Evolutionary conservation across 177 flowering plant species (phyloP).

Genomic region (Vitis hybrid): DNA sequence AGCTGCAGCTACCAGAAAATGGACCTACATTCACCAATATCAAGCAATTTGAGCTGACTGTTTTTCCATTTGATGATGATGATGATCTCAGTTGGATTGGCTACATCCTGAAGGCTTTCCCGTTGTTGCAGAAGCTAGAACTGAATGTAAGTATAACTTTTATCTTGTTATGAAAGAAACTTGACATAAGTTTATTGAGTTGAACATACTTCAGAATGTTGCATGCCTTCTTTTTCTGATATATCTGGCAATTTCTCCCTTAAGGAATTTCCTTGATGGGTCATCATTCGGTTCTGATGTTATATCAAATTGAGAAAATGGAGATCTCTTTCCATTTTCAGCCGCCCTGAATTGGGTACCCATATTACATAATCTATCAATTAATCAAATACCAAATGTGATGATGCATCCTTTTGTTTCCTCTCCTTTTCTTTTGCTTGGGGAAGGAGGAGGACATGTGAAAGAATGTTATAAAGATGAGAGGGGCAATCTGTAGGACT

Average conservation of each 20-base stretch:
- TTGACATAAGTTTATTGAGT: neutral
- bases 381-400: no score
- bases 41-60: slow-evolving; percentile 8
- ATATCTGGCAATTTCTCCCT: neutral
- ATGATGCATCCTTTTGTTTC: no score
- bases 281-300: neutral
- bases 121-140: slow-evolving; percentile 9
- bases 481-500: no score
- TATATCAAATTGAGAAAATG: neutral
- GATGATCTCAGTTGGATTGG: slow-evolving; percentile 12
- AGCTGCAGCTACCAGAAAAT: slow-evolving; percentile 2
- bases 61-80: slow-evolving; percentile 15
- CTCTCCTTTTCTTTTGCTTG: no score
- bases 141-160: slow-evolving; percentile 12
- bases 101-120: slow-evolving; percentile 14
- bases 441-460: no score
- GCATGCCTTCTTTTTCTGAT: neutral
- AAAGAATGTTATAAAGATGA: no score
- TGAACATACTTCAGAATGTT: neutral
- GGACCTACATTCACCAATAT: slow-evolving; percentile 6
- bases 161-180: neutral
- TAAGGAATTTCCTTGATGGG: neutral
- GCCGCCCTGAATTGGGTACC: no score
- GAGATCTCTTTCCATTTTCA: no score
- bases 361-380: no score